Evolutionary conservation across 768 basidiomycete genomes (phyloP).

Genomic region (Tephrocybe rancida): DNA sequence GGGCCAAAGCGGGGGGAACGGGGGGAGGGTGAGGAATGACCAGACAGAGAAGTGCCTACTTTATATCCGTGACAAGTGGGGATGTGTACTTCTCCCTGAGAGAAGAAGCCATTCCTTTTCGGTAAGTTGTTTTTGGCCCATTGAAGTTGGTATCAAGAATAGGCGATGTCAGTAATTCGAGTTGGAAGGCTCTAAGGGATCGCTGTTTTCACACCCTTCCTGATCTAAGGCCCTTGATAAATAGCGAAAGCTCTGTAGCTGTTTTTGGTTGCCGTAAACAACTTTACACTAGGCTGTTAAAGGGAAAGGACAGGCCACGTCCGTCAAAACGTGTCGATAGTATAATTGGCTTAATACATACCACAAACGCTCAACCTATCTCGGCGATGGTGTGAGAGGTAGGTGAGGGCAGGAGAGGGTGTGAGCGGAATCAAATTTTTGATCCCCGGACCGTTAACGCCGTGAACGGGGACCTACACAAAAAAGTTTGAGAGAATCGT

Average conservation of each 20-base stretch:
- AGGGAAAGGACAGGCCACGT: neutral
- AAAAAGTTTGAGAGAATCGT: too few relatives aligned
- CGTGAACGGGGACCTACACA: too few relatives aligned
- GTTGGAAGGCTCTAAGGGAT: slow-evolving; percentile 3
- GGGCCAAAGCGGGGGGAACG: slow-evolving; percentile 16
- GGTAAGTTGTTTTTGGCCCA: neutral
- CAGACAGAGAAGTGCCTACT: slow-evolving; percentile 3
- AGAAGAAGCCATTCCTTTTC: slow-evolving; percentile 11
- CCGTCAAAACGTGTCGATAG: too few relatives aligned
- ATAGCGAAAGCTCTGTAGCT: too few relatives aligned
- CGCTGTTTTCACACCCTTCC: neutral
- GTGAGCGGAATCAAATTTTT: too few relatives aligned
- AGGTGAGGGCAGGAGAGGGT: too few relatives aligned
- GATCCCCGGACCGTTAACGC: too few relatives aligned
- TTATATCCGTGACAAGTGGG: slow-evolving; percentile 24
- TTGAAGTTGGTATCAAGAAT: slow-evolving; percentile 2
- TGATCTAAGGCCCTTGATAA: too few relatives aligned
- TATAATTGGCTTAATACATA: too few relatives aligned
- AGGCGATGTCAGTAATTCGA: slow-evolving; percentile 14
- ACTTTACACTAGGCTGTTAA: neutral
- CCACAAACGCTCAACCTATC: too few relatives aligned
- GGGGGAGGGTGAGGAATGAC: slow-evolving; percentile 11
- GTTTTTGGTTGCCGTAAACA: too few relatives aligned
- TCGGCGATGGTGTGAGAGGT: too few relatives aligned
- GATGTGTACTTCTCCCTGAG: slow-evolving; percentile 14